phyloP scores from a whole-genome alignment of 345 rosid species.

The Leavenworthia alabamica region DNA sequence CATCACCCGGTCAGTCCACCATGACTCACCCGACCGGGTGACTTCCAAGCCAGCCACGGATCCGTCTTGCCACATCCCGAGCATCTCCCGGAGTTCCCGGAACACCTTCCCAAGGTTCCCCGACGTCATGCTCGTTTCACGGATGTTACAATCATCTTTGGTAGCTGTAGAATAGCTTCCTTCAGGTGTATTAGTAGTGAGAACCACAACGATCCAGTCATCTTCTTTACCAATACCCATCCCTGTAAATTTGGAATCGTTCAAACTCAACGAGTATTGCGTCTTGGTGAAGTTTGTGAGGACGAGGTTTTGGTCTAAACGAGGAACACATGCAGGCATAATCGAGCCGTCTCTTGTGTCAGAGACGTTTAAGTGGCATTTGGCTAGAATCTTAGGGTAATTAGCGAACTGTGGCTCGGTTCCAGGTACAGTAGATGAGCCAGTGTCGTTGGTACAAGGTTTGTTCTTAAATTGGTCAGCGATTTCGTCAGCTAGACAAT shows the following conservation, averaged over 20 bases:
- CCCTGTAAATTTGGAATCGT: conserved; percentile 61
- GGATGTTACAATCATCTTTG: too few species aligned
- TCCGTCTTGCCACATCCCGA: too few species aligned
- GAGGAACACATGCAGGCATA: conserved; percentile 87
- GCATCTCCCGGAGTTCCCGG: too few species aligned
- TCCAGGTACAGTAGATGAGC: conserved; percentile 78
- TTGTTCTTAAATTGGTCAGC: conserved; percentile 68
- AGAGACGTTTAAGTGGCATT: conserved; percentile 67
- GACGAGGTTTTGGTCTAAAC: conserved; percentile 46
- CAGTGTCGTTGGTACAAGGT: conserved; percentile 78
- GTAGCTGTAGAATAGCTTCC: conserved; percentile 48
- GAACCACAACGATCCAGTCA: conserved; percentile 76
- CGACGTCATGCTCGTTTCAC: too few species aligned
- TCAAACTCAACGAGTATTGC: conserved; percentile 52
- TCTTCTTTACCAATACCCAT: conserved; percentile 67
- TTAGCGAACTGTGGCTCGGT: conserved; percentile 58
- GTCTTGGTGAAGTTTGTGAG: conserved; percentile 68
- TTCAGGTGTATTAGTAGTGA: conserved; percentile 59
- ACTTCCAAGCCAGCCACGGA: too few species aligned
- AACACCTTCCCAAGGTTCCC: too few species aligned
- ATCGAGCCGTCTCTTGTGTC: conserved; percentile 61
- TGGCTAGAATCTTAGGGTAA: conserved; percentile 50
- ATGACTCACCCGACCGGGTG: too few species aligned
- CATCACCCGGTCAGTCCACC: too few species aligned
- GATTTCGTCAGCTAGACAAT: conserved; percentile 70